Evolutionary conservation across 768 basidiomycete species (phyloP).

Genomic region (Pholiota molesta): DNA sequence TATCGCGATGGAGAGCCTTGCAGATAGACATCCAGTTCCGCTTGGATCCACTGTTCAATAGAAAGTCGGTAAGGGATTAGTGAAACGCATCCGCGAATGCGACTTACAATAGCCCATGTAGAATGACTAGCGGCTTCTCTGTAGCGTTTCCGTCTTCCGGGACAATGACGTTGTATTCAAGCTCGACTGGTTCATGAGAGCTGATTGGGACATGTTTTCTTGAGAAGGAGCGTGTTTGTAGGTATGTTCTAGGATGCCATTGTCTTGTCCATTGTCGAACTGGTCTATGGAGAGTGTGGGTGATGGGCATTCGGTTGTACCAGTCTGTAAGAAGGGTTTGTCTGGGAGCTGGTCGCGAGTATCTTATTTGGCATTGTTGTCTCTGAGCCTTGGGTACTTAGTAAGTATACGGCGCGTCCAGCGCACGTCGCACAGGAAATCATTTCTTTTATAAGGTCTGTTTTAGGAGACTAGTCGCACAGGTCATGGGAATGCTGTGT

Average conservation of each 20-base stretch:
- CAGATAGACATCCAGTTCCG: slow-evolving; percentile 87
- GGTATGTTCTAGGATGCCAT: background rate
- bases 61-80: background rate
- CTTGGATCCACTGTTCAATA: slow-evolving; percentile 70
- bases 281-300: background rate
- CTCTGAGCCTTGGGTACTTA: no score
- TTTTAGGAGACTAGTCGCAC: no score
- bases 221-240: slow-evolving; percentile 9
- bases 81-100: background rate
- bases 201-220: slow-evolving; percentile 8
- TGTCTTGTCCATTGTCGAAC: slow-evolving; percentile 3
- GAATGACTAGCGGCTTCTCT: slow-evolving; percentile 53
- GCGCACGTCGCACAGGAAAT: no score
- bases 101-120: slow-evolving; percentile 68
- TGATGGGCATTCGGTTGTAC: slow-evolving; percentile 4
- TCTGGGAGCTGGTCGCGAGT: no score
- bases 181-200: slow-evolving; percentile 20
- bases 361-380: no score
- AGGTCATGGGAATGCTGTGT: no score
- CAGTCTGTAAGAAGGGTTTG: background rate
- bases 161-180: slow-evolving; percentile 24
- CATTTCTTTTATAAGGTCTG: no score
- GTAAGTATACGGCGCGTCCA: no score
- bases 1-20: slow-evolving; percentile 67
- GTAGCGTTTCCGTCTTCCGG: slow-evolving; percentile 29